These are phyloP conservation scores for Syncephalastrum sp. DNA, from an alignment of 371 early-diverging fungal genomes.

Conservation along the genomic window DNA sequence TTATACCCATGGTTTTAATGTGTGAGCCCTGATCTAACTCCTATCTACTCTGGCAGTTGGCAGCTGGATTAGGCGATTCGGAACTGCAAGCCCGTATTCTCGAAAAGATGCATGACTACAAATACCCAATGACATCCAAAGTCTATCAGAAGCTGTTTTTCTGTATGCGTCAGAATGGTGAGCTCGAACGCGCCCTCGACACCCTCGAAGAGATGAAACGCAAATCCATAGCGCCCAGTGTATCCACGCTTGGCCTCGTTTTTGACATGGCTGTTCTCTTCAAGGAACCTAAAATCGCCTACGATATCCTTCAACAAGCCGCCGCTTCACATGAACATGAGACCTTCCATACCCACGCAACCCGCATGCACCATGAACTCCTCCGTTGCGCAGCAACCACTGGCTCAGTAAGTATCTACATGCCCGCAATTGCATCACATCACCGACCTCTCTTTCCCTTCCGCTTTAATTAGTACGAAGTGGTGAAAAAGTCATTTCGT, in stretches of 20 bases:
- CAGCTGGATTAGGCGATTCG: constrained; percentile 21
- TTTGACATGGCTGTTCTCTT: constrained; percentile 24
- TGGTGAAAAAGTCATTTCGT: constrained; percentile 43
- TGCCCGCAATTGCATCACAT: neutral
- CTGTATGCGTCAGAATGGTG: constrained; percentile 37
- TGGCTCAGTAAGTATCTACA: constrained; percentile 36
- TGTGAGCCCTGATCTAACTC: neutral
- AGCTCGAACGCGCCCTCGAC: constrained; percentile 39
- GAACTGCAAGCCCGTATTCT: constrained; percentile 23
- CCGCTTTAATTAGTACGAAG: constrained; percentile 33
- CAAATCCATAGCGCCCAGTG: constrained; percentile 9
- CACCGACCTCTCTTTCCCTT: neutral
- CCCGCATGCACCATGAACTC: constrained; percentile 30
- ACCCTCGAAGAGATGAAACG: constrained; percentile 35
- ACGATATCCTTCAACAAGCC: constrained; percentile 38
- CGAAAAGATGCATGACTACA: constrained; percentile 19
- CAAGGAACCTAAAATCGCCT: constrained; percentile 27
- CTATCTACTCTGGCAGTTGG: constrained; percentile 15
- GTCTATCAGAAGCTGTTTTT: constrained; percentile 23
- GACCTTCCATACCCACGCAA: constrained; percentile 36
- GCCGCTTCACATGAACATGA: constrained; percentile 27
- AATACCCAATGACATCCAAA: constrained; percentile 12
- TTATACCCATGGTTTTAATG: neutral
- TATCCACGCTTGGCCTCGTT: constrained; percentile 11
- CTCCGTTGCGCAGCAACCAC: constrained; percentile 48